phyloP scores from a whole-genome alignment of 148 eudicot genomes.

The Rhododendron vialii region DNA sequence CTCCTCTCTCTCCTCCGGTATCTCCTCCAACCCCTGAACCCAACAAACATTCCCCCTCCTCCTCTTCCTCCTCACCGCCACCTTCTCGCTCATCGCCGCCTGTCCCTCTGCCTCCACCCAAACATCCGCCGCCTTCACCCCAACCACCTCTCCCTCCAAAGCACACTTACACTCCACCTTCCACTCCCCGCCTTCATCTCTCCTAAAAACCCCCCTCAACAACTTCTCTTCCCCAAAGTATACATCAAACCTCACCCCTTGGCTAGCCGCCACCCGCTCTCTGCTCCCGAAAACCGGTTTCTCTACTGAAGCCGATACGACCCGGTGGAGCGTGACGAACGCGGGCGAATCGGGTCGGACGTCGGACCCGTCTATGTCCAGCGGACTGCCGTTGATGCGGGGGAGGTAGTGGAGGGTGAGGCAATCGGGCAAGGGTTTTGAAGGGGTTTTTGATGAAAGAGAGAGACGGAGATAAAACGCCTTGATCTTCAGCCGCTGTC shows the following conservation, averaged over 20 bases:
- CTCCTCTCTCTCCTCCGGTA: slow-evolving; percentile 55
- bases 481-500: slow-evolving; percentile 31
- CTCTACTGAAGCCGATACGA: not conserved
- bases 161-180: slow-evolving; percentile 39
- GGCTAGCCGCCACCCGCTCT: slow-evolving; percentile 33
- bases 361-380: slow-evolving; percentile 37
- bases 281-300: slow-evolving; percentile 23
- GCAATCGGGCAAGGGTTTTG: slow-evolving; percentile 23
- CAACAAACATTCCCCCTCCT: too few species aligned
- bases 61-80: slow-evolving; percentile 26
- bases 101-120: slow-evolving; percentile 30
- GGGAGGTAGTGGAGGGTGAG: slow-evolving; percentile 57
- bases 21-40: slow-evolving; percentile 36
- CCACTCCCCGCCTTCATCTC: slow-evolving; percentile 33
- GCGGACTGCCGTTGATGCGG: slow-evolving; percentile 30
- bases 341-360: slow-evolving; percentile 49
- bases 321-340: slow-evolving; percentile 51
- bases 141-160: slow-evolving; percentile 19
- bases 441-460: slow-evolving; percentile 8
- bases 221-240: slow-evolving; percentile 40
- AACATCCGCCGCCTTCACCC: slow-evolving; percentile 31
- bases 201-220: slow-evolving; percentile 45
- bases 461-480: slow-evolving; percentile 31
- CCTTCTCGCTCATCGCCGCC: slow-evolving; percentile 25
- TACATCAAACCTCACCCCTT: slow-evolving; percentile 57